Percentiles rank a stretch among this genome's conserved stretches.
phyloP scores from a whole-genome alignment of 202 grass and related monocot genomes.

The Setaria italica region DNA sequence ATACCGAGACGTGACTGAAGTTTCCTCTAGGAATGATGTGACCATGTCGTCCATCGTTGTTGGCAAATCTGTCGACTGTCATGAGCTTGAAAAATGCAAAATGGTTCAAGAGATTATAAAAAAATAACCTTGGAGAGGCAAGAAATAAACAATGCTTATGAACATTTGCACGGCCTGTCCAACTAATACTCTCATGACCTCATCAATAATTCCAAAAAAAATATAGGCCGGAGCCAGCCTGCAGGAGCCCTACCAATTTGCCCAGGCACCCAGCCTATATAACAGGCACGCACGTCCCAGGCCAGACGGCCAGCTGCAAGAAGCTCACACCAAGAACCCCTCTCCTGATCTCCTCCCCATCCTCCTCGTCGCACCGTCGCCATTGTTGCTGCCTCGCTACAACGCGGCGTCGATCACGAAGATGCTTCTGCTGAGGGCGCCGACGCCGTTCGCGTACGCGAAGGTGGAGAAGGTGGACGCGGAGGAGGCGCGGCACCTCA shows the following conservation, averaged over 20 bases:
- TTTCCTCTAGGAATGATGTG: neutral
- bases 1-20: neutral
- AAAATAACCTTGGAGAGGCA: neutral
- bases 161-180: constrained; percentile 41
- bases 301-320: constrained; percentile 19
- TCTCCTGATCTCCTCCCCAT: neutral
- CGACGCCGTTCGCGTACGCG: constrained; percentile 59
- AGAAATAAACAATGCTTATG: constrained; percentile 11
- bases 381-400: neutral
- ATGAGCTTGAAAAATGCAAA: constrained; percentile 19
- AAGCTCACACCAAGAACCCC: constrained; percentile 38
- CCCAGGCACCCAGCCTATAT: constrained; percentile 37
- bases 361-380: neutral
- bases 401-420: neutral
- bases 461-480: constrained; percentile 72
- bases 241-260: constrained; percentile 16
- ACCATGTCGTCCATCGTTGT: neutral
- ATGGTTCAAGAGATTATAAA: neutral
- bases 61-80: neutral
- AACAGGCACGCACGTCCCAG: constrained; percentile 38
- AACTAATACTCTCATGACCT: constrained; percentile 38
- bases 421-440: constrained; percentile 48
- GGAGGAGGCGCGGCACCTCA: constrained; percentile 58
- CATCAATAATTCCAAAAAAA: constrained; percentile 46
- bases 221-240: constrained; percentile 44